Percentiles rank a stretch among this genome's conserved stretches.
These are phyloP conservation scores for Tephrocybe sp. DNA, from an alignment of 768 basidiomycete species.

Conservation along the genomic window DNA sequence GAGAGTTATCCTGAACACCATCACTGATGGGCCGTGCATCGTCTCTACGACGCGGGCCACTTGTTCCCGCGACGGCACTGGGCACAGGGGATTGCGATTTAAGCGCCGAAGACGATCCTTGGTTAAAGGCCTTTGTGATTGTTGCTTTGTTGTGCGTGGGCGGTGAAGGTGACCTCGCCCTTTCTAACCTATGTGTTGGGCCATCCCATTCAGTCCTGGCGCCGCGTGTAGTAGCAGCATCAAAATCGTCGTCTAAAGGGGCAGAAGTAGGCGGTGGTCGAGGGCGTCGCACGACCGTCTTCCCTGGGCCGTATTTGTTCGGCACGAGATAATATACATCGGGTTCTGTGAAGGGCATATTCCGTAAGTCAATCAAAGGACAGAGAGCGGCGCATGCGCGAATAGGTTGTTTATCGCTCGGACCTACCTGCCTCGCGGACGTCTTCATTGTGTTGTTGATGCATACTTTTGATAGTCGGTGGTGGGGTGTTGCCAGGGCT, in stretches of 20 bases:
- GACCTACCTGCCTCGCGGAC: conserved; percentile 16
- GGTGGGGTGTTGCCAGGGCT: conserved; percentile 2
- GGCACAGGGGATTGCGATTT: not conserved
- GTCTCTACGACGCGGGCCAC: not conserved
- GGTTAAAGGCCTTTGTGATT: not conserved
- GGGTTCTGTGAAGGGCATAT: conserved; percentile 25
- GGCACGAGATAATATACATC: conserved; percentile 40
- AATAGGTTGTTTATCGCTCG: not conserved
- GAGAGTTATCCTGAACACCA: not conserved
- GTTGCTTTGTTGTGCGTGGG: not conserved
- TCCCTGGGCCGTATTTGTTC: conserved; percentile 35
- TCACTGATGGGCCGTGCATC: not conserved
- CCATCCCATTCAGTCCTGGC: conserved; percentile 22
- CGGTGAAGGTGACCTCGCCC: not conserved
- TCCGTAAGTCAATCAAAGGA: not conserved
- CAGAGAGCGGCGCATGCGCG: not conserved
- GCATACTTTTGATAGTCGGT: conserved; percentile 10
- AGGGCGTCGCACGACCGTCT: conserved; percentile 36
- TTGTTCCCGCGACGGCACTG: not conserved
- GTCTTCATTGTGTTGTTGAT: conserved; percentile 13
- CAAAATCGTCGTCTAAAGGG: conserved; percentile 41
- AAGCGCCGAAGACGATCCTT: not conserved
- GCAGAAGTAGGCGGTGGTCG: conserved; percentile 37
- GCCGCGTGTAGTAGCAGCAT: conserved; percentile 31
- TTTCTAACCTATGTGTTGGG: conserved; percentile 7